Conservation (phyloP, 306 rosid species). For the Nissolia schottii region DNA sequence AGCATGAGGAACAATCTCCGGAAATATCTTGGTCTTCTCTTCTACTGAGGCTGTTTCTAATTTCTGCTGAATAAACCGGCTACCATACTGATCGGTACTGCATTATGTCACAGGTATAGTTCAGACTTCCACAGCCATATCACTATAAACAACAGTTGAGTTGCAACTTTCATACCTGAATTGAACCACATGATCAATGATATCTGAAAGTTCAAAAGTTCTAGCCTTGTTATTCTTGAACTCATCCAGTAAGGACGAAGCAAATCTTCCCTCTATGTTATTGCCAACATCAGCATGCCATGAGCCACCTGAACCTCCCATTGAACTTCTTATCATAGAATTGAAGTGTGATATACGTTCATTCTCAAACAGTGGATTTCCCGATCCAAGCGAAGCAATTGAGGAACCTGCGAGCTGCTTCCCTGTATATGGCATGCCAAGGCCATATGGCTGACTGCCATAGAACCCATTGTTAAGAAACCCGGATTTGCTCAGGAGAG, state of each 20-base stretch:
- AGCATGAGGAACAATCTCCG: constrained; percentile 84
- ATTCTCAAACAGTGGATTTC: constrained; percentile 57
- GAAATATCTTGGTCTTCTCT: constrained; percentile 77
- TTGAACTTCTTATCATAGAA: constrained; percentile 64
- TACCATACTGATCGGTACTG: constrained; percentile 97
- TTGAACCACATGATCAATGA: constrained; percentile 69
- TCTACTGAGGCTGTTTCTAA: constrained; percentile 74
- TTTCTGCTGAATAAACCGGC: constrained; percentile 99
- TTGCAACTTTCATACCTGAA: constrained; percentile 59
- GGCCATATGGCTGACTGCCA: constrained; percentile 60
- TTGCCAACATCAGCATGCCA: too few species aligned
- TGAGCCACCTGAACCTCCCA: constrained; percentile 56
- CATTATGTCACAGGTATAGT: constrained; percentile 33
- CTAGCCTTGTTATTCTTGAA: constrained; percentile 84
- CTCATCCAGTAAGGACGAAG: constrained; percentile 77
- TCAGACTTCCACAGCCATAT: constrained; percentile 25
- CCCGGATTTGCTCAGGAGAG: constrained; percentile 62
- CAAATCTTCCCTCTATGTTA: constrained; percentile 47
- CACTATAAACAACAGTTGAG: constrained; percentile 14
- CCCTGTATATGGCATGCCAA: constrained; percentile 63
- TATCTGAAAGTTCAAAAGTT: constrained; percentile 88
- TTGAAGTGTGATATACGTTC: constrained; percentile 43
- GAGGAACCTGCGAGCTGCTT: constrained; percentile 44
- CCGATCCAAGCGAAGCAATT: constrained; percentile 60
- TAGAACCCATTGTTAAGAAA: constrained; percentile 48